These are phyloP conservation scores for Eimeria acervulina DNA, from an alignment of 169 alveolate species.

Conservation along the genomic window DNA sequence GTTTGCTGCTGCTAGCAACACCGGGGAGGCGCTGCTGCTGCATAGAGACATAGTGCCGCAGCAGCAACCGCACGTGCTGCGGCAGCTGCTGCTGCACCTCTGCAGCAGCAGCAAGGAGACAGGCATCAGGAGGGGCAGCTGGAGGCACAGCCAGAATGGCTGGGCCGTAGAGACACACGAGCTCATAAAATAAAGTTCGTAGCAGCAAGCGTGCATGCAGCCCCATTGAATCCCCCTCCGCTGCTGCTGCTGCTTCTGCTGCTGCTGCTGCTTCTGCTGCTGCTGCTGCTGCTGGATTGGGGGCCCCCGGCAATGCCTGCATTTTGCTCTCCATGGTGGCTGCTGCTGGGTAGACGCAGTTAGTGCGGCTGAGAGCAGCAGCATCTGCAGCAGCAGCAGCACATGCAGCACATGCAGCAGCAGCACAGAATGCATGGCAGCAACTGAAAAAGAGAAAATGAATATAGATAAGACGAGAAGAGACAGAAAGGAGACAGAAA, in stretches of 20 bases:
- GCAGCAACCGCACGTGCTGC: conserved; percentile 58
- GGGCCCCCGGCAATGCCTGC: neutral
- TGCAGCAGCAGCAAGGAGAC: conserved; percentile 37
- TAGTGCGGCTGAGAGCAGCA: no score
- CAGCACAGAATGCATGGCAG: conserved; percentile 19
- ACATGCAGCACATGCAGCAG: neutral
- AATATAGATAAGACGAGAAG: neutral
- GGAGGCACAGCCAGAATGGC: conserved; percentile 47
- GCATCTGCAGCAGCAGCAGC: no score
- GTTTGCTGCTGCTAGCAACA: neutral
- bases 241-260: conserved; percentile 38
- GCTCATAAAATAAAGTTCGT: conserved; percentile 43
- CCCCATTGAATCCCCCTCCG: neutral
- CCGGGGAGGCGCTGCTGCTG: conserved; percentile 12
- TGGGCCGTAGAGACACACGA: conserved; percentile 36
- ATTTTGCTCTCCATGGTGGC: no score
- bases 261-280: conserved; percentile 62
- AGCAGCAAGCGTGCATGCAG: conserved; percentile 56
- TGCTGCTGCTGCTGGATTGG: neutral
- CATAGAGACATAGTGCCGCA: conserved; percentile 42
- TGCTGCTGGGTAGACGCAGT: no score
- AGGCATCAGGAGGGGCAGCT: conserved; percentile 17
- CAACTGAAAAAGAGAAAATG: neutral
- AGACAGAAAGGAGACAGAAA: neutral
- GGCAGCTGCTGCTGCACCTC: conserved; percentile 66